A percentile compares a stretch with the other conserved stretches of the same genome.
phyloP scores from a whole-genome alignment of 2,329 filamentous ascomycete species.

The Diplodia corticola region DNA sequence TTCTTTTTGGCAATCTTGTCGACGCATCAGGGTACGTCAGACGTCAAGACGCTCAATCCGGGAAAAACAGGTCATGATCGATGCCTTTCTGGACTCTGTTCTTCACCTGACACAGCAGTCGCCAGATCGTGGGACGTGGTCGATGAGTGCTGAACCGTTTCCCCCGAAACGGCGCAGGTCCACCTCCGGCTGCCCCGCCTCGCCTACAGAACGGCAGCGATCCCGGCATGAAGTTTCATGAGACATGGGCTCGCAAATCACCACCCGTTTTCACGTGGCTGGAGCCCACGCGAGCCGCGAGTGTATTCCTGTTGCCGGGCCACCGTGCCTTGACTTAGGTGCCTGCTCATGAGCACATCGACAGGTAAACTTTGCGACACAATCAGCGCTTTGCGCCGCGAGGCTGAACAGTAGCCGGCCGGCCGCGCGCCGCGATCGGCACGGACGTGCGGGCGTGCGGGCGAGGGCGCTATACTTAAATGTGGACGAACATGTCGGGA shows the following conservation, averaged over 20 bases:
- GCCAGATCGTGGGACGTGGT: not conserved
- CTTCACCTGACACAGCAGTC: not conserved
- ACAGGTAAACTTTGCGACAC: not conserved
- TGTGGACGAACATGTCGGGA: constrained; percentile 1
- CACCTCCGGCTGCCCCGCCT: not conserved
- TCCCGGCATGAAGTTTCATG: not conserved
- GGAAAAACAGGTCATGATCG: not conserved
- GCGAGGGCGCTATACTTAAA: too few relatives aligned
- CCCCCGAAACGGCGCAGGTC: not conserved
- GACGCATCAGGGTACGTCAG: not conserved
- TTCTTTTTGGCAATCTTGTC: not conserved
- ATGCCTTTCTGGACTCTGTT: not conserved
- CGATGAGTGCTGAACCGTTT: not conserved
- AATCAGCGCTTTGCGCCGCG: not conserved
- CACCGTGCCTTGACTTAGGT: not conserved
- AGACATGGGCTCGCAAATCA: not conserved
- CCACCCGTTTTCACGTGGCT: not conserved
- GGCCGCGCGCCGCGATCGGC: constrained; percentile 2
- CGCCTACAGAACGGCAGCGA: constrained; percentile 1
- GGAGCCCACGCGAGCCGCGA: not conserved
- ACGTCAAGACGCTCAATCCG: not conserved
- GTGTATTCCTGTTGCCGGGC: not conserved
- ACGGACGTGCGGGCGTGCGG: not conserved
- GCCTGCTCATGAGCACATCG: not conserved
- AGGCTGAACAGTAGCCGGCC: constrained; percentile 2